These are phyloP conservation scores for Coccomyxa subellipsoidea DNA, from an alignment of 163 green algal genomes.

Conservation along the genomic window DNA sequence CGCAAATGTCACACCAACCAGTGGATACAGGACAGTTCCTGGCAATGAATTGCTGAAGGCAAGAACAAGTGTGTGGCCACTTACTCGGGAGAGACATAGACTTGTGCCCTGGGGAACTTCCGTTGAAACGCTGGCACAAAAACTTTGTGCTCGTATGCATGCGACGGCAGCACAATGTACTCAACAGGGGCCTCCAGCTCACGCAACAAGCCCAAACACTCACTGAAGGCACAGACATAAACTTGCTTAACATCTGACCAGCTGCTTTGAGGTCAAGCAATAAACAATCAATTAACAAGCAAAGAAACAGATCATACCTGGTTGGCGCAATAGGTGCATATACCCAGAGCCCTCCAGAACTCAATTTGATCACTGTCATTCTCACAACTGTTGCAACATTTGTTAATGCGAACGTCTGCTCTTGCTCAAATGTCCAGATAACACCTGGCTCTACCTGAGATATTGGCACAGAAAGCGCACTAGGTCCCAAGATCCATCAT, in stretches of 20 bases:
- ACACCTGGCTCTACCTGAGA: slow-evolving; percentile 62
- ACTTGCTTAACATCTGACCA: too few relatives aligned
- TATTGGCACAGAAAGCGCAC: too few relatives aligned
- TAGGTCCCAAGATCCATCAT: too few relatives aligned
- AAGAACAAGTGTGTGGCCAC: not conserved
- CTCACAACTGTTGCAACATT: slow-evolving; percentile 82
- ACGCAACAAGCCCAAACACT: slow-evolving; percentile 47
- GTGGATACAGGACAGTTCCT: too few relatives aligned
- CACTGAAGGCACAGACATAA: slow-evolving; percentile 15
- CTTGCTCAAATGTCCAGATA: slow-evolving; percentile 94
- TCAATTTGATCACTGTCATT: slow-evolving; percentile 89
- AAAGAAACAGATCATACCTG: not conserved
- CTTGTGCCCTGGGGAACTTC: slow-evolving; percentile 84
- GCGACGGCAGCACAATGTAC: slow-evolving; percentile 94
- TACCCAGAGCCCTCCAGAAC: slow-evolving; percentile 78
- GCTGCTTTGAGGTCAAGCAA: too few relatives aligned
- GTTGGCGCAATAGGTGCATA: slow-evolving; percentile 89
- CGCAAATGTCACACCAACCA: too few relatives aligned
- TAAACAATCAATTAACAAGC: too few relatives aligned
- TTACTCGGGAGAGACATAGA: slow-evolving; percentile 47
- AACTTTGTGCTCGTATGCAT: slow-evolving; percentile 97
- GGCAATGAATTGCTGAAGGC: too few relatives aligned
- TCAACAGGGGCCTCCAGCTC: slow-evolving; percentile 75
- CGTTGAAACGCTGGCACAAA: slow-evolving; percentile 90
- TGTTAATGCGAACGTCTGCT: slow-evolving; percentile 77